These are phyloP conservation scores for Leccinum barrowsii DNA, from an alignment of 768 basidiomycete genomes.

Conservation along the genomic window DNA sequence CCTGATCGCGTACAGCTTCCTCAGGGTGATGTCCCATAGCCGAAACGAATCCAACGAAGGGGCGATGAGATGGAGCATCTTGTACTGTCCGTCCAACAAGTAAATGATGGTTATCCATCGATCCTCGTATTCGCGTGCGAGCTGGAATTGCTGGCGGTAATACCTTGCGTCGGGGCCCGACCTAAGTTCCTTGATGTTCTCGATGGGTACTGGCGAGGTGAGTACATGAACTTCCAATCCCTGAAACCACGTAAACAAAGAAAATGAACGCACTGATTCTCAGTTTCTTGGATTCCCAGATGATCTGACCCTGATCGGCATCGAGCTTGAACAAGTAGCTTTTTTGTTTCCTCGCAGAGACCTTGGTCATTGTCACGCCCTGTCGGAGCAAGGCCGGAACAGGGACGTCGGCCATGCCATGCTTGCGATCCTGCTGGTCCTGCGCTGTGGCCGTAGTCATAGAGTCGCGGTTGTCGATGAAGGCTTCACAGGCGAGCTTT, in stretches of 20 bases:
- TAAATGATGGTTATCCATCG: conserved; percentile 88
- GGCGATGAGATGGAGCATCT: conserved; percentile 83
- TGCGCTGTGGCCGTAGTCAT: conserved; percentile 2
- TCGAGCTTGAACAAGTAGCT: conserved; percentile 68
- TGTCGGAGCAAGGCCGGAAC: conserved; percentile 57
- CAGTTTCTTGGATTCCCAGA: conserved; percentile 71
- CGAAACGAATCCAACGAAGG: conserved; percentile 57
- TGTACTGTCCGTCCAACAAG: conserved; percentile 71
- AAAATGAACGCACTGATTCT: conserved; percentile 51
- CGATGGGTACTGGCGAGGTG: conserved; percentile 64
- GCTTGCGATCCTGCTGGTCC: conserved; percentile 2
- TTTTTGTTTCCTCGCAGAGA: conserved; percentile 75
- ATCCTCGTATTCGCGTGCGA: conserved; percentile 56
- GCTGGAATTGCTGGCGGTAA: conserved; percentile 68
- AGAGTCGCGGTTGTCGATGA: not conserved
- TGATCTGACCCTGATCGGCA: conserved; percentile 75
- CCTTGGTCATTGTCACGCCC: conserved; percentile 78
- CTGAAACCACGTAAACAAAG: not conserved
- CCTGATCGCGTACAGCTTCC: conserved; percentile 59
- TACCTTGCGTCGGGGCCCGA: conserved; percentile 65
- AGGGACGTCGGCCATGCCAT: conserved; percentile 36
- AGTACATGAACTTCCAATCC: too few relatives aligned
- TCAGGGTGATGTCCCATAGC: conserved; percentile 63
- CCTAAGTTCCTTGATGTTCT: conserved; percentile 84
- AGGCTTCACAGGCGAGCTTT: too few relatives aligned